Evolutionary conservation across 1,139 yeast species (phyloP).

Genomic region (Suhomyces panamericanus): DNA sequence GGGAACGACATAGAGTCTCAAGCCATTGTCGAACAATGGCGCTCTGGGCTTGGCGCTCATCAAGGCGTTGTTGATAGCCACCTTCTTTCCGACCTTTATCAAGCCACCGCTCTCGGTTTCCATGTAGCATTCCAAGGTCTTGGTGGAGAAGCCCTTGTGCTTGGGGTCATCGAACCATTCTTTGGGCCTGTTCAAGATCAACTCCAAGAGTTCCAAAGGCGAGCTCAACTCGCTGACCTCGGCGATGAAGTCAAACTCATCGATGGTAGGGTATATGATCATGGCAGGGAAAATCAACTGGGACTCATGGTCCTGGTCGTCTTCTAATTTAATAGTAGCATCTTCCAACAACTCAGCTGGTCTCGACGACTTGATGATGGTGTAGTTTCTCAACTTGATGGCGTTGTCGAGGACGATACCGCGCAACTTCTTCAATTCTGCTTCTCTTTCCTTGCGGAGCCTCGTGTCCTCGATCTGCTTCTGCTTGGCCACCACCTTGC

Average conservation of each 20-base stretch:
- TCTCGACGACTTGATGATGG: slow-evolving; percentile 46
- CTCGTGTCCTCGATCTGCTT: slow-evolving; percentile 32
- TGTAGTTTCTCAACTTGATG: slow-evolving; percentile 53
- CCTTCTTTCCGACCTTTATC: slow-evolving; percentile 80
- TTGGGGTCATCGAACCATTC: slow-evolving; percentile 70
- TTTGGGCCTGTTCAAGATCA: slow-evolving; percentile 62
- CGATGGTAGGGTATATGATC: slow-evolving; percentile 78
- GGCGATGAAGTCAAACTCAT: slow-evolving; percentile 80
- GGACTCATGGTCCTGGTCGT: slow-evolving; percentile 71
- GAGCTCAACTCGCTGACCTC: slow-evolving; percentile 71
- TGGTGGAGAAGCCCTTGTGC: slow-evolving; percentile 58
- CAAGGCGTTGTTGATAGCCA: slow-evolving; percentile 63
- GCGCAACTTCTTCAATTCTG: slow-evolving; percentile 32
- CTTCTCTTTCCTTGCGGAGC: slow-evolving; percentile 34
- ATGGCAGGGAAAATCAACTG: slow-evolving; percentile 79
- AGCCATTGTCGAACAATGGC: slow-evolving; percentile 76
- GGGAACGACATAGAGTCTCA: slow-evolving; percentile 79
- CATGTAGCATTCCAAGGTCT: slow-evolving; percentile 69
- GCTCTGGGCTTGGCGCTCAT: slow-evolving; percentile 63
- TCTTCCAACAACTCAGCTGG: slow-evolving; percentile 54
- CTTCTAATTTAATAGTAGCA: slow-evolving; percentile 59
- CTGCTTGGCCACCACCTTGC: slow-evolving; percentile 43
- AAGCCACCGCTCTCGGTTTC: slow-evolving; percentile 85
- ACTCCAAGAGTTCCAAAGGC: slow-evolving; percentile 55
- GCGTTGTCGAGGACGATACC: slow-evolving; percentile 51